A percentile compares a stretch with the other conserved stretches of the same genome.
Conservation (phyloP, 441 rosid genomes). For the Croton laevigatus region DNA sequence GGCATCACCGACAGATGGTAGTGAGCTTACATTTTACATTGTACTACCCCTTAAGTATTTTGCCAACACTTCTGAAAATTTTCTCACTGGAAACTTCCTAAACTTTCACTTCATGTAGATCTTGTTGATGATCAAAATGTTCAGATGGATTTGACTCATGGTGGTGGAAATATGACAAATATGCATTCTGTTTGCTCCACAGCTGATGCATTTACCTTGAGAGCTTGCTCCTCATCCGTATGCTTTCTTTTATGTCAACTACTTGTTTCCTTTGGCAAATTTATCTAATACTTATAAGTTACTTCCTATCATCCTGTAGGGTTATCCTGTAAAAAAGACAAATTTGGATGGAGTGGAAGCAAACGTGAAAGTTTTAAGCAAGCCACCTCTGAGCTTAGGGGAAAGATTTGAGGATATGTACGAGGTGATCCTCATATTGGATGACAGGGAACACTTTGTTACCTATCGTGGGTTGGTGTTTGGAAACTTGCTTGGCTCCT, state of each 20-base stretch:
- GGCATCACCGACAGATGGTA: conserved; percentile 36
- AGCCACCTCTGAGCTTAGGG: conserved; percentile 72
- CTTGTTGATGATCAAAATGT: conserved; percentile 29
- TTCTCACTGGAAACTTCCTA: conserved; percentile 17
- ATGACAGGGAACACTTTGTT: conserved; percentile 89
- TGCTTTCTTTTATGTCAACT: conserved; percentile 29
- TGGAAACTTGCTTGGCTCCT: conserved; percentile 7
- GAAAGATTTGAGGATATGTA: conserved; percentile 78
- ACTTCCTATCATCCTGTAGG: conserved; percentile 23
- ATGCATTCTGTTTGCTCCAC: conserved; percentile 29
- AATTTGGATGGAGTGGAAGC: conserved; percentile 33
- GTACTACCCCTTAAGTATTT: conserved; percentile 19
- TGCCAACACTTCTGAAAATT: conserved; percentile 5
- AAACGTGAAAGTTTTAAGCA: conserved; percentile 35
- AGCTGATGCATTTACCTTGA: conserved; percentile 35
- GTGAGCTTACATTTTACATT: conserved; percentile 19
- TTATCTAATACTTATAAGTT: conserved; percentile 10
- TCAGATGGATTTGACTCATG: conserved; percentile 31
- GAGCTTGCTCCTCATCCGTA: conserved; percentile 73
- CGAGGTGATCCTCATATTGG: conserved; percentile 71
- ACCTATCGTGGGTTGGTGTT: conserved; percentile 54
- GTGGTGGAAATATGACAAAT: conserved; percentile 33
- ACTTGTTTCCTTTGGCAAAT: background rate
- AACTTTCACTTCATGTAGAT: conserved; percentile 47
- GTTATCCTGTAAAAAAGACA: conserved; percentile 29